A percentile compares a stretch with the other conserved stretches of the same genome.
These are phyloP conservation scores for Catharanthus roseus DNA, from an alignment of 257 asterid species.

Conservation along the genomic window DNA sequence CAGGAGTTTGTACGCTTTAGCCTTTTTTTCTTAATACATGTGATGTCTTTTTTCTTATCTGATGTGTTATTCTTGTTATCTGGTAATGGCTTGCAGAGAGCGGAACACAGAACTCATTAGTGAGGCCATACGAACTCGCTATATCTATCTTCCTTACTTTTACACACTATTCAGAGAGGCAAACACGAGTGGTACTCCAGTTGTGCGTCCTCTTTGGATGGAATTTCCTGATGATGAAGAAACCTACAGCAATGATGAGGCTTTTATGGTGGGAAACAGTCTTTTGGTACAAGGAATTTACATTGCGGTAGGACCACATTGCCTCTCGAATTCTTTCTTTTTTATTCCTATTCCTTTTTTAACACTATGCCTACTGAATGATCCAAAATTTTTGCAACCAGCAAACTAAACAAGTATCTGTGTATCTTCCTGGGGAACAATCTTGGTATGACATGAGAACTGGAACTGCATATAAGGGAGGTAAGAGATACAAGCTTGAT, in stretches of 20 bases:
- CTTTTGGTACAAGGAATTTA: constrained; percentile 93
- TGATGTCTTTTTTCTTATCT: not conserved
- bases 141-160: constrained; percentile 83
- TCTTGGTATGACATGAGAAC: constrained; percentile 78
- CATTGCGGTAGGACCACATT: constrained; percentile 50
- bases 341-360: not conserved
- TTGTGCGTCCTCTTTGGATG: constrained; percentile 96
- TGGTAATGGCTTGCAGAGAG: constrained; percentile 49
- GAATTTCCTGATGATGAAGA: constrained; percentile 87
- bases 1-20: not conserved
- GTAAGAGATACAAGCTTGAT: constrained; percentile 62
- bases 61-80: constrained; percentile 9
- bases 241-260: constrained; percentile 80
- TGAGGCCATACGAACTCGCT: constrained; percentile 84
- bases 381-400: constrained; percentile 24
- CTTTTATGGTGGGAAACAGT: constrained; percentile 92
- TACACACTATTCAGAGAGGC: constrained; percentile 96
- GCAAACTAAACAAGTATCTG: constrained; percentile 73
- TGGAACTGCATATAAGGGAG: constrained; percentile 73
- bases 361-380: constrained; percentile 1
- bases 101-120: constrained; percentile 69
- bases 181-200: constrained; percentile 78
- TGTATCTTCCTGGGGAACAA: constrained; percentile 88
- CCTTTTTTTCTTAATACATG: not conserved
- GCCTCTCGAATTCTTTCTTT: not conserved